Conservation (phyloP, 805 yeast species). For the Candida boleticola region DNA sequence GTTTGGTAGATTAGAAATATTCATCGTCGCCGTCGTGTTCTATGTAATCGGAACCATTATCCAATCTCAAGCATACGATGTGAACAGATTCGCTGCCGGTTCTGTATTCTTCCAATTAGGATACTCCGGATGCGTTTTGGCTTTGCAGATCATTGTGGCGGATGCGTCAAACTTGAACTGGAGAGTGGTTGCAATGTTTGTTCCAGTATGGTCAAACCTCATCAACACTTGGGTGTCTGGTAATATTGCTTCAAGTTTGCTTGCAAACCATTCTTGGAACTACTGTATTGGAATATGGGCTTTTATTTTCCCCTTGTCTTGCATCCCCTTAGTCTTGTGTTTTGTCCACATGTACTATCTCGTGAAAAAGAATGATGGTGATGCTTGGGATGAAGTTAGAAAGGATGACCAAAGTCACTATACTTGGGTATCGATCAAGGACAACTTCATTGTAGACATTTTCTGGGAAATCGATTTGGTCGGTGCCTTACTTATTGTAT, state of each 20-base stretch:
- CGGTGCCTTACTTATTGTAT: conserved; percentile 57
- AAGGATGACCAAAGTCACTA: conserved; percentile 16
- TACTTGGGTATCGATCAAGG: conserved; percentile 28
- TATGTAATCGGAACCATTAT: conserved; percentile 64
- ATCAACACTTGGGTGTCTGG: conserved; percentile 81
- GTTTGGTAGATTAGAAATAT: conserved; percentile 61
- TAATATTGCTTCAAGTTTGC: conserved; percentile 43
- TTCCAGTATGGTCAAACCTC: conserved; percentile 70
- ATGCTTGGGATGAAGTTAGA: conserved; percentile 38
- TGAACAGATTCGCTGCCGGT: conserved; percentile 63
- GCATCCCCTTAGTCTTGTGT: conserved; percentile 58
- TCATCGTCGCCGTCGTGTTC: conserved; percentile 49
- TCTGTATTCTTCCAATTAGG: conserved; percentile 51
- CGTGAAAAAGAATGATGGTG: conserved; percentile 54
- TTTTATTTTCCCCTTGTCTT: conserved; percentile 63
- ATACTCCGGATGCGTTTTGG: conserved; percentile 60
- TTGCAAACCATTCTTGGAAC: conserved; percentile 59
- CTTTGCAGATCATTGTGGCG: conserved; percentile 56
- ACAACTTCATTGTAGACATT: conserved; percentile 24
- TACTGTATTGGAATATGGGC: conserved; percentile 77
- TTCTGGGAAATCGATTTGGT: conserved; percentile 67
- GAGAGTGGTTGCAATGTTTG: conserved; percentile 63
- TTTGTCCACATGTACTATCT: conserved; percentile 53
- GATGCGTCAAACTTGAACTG: conserved; percentile 69
- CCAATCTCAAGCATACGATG: conserved; percentile 57